Evolutionary conservation across 2,329 filamentous ascomycete genomes (phyloP).

Genomic region (Diaporthe vaccinii): DNA sequence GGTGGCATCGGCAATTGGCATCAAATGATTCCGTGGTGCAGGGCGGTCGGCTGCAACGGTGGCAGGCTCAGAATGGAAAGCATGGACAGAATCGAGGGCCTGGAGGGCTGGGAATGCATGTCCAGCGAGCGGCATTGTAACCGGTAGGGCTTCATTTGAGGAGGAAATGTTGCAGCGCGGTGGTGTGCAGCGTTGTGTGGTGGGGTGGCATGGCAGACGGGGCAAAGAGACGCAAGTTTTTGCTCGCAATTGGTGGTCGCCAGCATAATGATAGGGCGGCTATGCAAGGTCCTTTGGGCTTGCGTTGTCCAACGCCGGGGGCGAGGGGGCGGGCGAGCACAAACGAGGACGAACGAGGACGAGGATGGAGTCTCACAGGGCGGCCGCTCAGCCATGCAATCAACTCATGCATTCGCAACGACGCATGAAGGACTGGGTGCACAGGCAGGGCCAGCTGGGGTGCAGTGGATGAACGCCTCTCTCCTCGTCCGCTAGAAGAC

Average conservation of each 20-base stretch:
- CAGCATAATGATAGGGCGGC: slow-evolving; percentile 25
- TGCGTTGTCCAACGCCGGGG: slow-evolving; percentile 16
- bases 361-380: slow-evolving; percentile 23
- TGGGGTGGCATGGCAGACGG: slow-evolving; percentile 27
- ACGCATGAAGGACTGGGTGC: background rate
- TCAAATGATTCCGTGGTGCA: slow-evolving; percentile 9
- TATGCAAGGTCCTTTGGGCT: slow-evolving; percentile 27
- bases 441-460: background rate
- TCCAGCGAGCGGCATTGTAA: slow-evolving; percentile 18
- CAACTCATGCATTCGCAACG: slow-evolving; percentile 8
- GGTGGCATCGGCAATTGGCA: slow-evolving; percentile 29
- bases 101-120: slow-evolving; percentile 20
- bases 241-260: slow-evolving; percentile 15
- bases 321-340: background rate
- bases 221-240: background rate
- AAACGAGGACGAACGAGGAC: slow-evolving; percentile 11
- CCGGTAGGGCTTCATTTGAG: slow-evolving; percentile 22
- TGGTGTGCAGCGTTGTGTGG: slow-evolving; percentile 9
- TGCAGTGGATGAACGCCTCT: background rate
- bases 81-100: background rate
- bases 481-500: background rate
- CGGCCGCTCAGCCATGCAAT: slow-evolving; percentile 29
- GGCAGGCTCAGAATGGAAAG: slow-evolving; percentile 27
- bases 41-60: slow-evolving; percentile 24
- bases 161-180: background rate